A percentile compares a stretch with the other conserved stretches of the same genome.
phyloP scores from a whole-genome alignment of 2,329 filamentous ascomycete genomes.

The Lachnellula hyalina region DNA sequence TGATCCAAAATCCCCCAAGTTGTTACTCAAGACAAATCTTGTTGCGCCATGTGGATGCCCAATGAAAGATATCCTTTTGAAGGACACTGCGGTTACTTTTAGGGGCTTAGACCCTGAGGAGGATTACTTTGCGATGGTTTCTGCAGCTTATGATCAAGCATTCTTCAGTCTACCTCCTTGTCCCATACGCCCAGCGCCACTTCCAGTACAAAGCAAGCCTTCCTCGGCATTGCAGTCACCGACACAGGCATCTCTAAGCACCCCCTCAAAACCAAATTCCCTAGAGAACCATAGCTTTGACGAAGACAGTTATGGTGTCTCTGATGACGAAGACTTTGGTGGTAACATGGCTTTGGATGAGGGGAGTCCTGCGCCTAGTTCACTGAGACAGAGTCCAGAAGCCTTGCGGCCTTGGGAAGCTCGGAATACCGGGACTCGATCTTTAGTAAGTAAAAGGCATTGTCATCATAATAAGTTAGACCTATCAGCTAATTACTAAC shows the following conservation, averaged over 20 bases:
- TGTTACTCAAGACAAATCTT: too few relatives aligned
- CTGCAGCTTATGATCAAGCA: neutral
- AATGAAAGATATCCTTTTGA: neutral
- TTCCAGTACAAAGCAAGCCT: neutral
- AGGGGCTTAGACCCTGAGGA: neutral
- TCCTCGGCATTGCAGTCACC: too few relatives aligned
- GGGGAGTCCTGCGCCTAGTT: too few relatives aligned
- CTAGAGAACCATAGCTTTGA: neutral
- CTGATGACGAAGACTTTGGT: neutral
- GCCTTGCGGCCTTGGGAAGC: too few relatives aligned
- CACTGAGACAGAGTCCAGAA: too few relatives aligned
- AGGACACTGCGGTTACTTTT: neutral
- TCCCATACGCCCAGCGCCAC: neutral
- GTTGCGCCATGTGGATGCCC: neutral
- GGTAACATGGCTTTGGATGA: too few relatives aligned
- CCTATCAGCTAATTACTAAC: too few relatives aligned
- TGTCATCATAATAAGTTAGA: too few relatives aligned
- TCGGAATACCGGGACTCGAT: too few relatives aligned
- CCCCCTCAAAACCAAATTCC: neutral
- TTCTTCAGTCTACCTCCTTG: neutral
- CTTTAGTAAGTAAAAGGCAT: too few relatives aligned
- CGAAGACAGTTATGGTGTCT: neutral
- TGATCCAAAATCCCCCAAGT: neutral
- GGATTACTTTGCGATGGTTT: neutral
- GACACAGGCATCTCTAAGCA: too few relatives aligned